phyloP scores from a whole-genome alignment of 2,329 filamentous ascomycete species.

The Paraconiothyrium sp. region DNA sequence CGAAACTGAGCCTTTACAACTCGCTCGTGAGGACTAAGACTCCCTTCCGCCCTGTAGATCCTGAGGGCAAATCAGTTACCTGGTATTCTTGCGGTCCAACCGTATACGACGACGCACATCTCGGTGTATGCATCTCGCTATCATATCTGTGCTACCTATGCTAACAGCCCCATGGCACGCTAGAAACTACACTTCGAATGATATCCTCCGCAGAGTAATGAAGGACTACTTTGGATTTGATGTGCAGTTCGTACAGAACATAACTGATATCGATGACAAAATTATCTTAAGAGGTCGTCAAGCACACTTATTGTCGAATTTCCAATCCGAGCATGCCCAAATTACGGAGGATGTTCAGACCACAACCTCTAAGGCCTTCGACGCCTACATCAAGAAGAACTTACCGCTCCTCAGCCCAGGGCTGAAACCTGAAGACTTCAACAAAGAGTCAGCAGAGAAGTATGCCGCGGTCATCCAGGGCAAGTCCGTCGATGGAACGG shows the following conservation, averaged over 20 bases:
- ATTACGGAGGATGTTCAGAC: constrained; percentile 58
- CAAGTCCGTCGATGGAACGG: constrained; percentile 62
- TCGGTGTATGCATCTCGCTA: constrained; percentile 43
- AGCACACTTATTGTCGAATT: constrained; percentile 73
- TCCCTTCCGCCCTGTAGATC: constrained; percentile 74
- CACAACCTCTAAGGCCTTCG: constrained; percentile 62
- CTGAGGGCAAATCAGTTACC: constrained; percentile 68
- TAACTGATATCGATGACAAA: constrained; percentile 66
- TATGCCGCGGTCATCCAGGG: constrained; percentile 66
- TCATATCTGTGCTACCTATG: background rate
- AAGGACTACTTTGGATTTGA: constrained; percentile 84
- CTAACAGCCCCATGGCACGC: background rate
- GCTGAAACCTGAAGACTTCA: constrained; percentile 58
- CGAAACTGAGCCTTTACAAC: constrained; percentile 77
- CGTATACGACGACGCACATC: constrained; percentile 81
- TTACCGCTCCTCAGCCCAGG: constrained; percentile 60
- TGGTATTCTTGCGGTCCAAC: constrained; percentile 95
- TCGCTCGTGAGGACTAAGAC: constrained; percentile 78
- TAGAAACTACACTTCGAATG: constrained; percentile 62
- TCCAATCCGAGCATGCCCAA: constrained; percentile 62
- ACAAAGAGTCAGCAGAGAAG: constrained; percentile 57
- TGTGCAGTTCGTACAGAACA: constrained; percentile 91
- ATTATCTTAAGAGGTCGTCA: background rate
- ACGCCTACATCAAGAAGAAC: constrained; percentile 74
- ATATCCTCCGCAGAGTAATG: constrained; percentile 75